Base-by-base conservation (phyloP, 2,329 filamentous ascomycete species). In the Fusarium brachygibbosum region DNA sequence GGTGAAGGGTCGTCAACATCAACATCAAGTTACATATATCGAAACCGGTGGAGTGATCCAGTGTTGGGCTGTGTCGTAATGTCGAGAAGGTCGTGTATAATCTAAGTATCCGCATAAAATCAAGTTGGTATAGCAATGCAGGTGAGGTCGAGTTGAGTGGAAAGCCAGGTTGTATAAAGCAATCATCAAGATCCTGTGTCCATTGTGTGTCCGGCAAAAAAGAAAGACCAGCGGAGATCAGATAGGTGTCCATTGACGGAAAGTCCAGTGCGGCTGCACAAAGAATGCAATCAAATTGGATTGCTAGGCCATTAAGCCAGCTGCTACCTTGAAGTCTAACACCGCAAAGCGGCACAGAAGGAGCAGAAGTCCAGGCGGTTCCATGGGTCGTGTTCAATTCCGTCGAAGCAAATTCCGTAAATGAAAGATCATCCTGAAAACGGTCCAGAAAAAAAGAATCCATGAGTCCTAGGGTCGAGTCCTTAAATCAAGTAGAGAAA, bases 211-310 rank as follows among this genome's bases (percentile, higher is more conserved):
- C 58, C 42, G 48, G 58, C 17, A 49, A 48, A n/a, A 48, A 25
- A 48, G 41, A 55, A 48, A 35, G 45, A 53, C 56, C 57, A 57
- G 48, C 23, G 25, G 58, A 65, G 31, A 44, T 44, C 12, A 66
- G 41, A 46, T 40, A 38, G 56, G 46, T 54, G 68, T 57, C 40
- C 38, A 41, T 40, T n/a, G 45, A 56, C 25, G 38, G 17, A 48
- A 25, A 34, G 41, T 70, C 71, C 64, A 55, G 65, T 75, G 77
- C 76, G 75, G 74, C 63, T 73, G 77, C 77, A 77, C 72, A 1
- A 58, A 40, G 28, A 62, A 60, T 53, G 75, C 77, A 78, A 78
- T 78, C 66, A 62, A 71, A 77, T 77, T 73, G 66, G 59, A 79
- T 77, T 77, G 77, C 77, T 13, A 41, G 71, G 67, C 65, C 48